Conservation (phyloP, 345 rosid species). For the Hibiscus tridactylites region DNA sequence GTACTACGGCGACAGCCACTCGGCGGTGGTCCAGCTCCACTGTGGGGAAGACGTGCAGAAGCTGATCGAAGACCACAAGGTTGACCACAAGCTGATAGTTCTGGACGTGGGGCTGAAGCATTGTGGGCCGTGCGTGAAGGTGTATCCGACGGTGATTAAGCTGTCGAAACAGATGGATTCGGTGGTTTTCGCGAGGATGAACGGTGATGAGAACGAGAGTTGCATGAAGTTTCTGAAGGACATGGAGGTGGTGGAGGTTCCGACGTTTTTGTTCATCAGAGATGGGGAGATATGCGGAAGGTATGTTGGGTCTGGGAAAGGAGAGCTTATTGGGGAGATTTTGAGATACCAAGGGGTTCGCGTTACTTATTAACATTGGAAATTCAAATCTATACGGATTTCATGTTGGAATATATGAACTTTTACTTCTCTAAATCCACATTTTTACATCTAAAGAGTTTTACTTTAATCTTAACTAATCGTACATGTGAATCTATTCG, state of each 20-base stretch:
- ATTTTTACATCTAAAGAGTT: background rate
- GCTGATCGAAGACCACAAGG: constrained; percentile 56
- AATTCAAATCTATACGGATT: background rate
- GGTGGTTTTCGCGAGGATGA: constrained; percentile 80
- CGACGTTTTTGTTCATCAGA: constrained; percentile 78
- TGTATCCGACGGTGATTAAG: constrained; percentile 78
- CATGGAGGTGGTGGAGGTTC: constrained; percentile 79
- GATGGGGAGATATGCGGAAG: constrained; percentile 73
- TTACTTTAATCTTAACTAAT: background rate
- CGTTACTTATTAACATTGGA: constrained; percentile 34
- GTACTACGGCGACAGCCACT: constrained; percentile 91
- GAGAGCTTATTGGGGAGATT: constrained; percentile 92
- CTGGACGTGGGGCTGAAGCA: constrained; percentile 87
- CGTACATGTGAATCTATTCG: background rate
- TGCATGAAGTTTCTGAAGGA: constrained; percentile 82
- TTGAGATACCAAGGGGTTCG: constrained; percentile 87
- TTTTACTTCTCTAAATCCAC: background rate
- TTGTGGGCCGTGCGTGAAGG: constrained; percentile 93
- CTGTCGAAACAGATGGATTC: constrained; percentile 75
- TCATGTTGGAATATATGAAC: background rate
- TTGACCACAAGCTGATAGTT: constrained; percentile 62
- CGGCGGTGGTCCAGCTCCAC: constrained; percentile 74
- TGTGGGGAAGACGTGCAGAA: constrained; percentile 63
- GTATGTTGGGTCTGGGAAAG: constrained; percentile 93
- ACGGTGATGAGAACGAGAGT: constrained; percentile 91